Evolutionary conservation across 2,329 filamentous ascomycete genomes (phyloP), one percentile per base, ranked within the genome.

Genomic region (Ceratocystis harringtonii): DNA sequence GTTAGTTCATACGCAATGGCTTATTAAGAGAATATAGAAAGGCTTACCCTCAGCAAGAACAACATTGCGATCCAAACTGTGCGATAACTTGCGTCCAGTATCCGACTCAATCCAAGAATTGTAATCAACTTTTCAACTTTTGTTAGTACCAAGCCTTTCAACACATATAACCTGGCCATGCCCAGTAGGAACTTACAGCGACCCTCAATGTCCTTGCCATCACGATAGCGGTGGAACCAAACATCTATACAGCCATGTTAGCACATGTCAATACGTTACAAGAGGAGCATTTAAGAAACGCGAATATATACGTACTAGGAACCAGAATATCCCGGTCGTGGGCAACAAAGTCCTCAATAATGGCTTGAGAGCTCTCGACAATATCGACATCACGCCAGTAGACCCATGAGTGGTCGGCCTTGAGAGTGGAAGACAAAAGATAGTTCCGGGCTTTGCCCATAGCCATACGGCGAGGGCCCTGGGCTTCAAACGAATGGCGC

Each of bases 311-410:
- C 89, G 72, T 87, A 96, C 92, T 99, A 0, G 94, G 94, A 70
- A 97, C 92, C 66, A 99, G 78, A 67, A 99, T 84, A 74, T 99
- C 94, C 72, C 86, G 86, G 74, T 99, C 89, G 72, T 97, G 94
- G 22, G 90, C 89, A 71, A 95, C 88, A 70, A 99, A 95, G 72
- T 99, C 94, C 77, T 99, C 92, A 43, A 99, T 80, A 68, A 99
- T 95, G 72, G 83, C 86, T 69, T 83, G 81, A 1, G 92, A 90
- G 74, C 88, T 95, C 73, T 99, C 92, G 60, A 89, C 85, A 71
- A 99, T 96, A 75, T 99, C 94, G 62, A 96, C 92, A 74, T 99
- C 94, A 68, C 94, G 85, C 94, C 94, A 99, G 75, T 96, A 97
- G 7, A 97, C 92, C 94, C 94, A 99, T 7, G 91, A 92, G 74